Base-by-base conservation (phyloP, 1,284 basidiomycete species). In the Sporisorium sorghi region DNA sequence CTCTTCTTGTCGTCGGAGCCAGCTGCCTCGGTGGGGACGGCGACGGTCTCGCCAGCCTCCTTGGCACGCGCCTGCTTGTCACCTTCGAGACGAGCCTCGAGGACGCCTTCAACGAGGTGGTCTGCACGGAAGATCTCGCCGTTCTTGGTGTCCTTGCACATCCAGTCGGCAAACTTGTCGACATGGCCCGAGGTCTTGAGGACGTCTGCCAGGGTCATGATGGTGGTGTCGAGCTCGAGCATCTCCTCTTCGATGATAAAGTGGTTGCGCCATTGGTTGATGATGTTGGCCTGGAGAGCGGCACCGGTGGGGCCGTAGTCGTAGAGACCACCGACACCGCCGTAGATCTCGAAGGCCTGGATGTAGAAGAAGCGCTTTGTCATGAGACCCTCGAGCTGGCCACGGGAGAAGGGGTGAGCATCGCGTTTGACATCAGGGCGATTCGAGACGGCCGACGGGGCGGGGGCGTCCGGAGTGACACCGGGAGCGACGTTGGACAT, bases 211-310 rank as follows among this genome's bases (percentile, higher is more conserved):
- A 95, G 91, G 0, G 96, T 99, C 91, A 99, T 96, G 86, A 97
- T 91, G 42, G 97, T 98, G 28, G 95, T 98, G 85, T 99, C 96
- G 75, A 99, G 90, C 86, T 99, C 96, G 79, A 97, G 91, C 97
- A 99, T 99, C 87, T 94, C 91, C 85, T 99, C 96, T 83, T 98
- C 93, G 82, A 99, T 89, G 87, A 99, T 97, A 85, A 98, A 99
- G 87, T 99, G 97, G 85, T 92, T 93, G 67, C 97, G 89, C 97
- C 97, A 99, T 88, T 93, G 92, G 8, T 92, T 88, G 83, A 98
- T 91, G 86, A 99, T 94, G 88, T 99, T 99, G 77, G 95, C 93
- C 84, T 98, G 96, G 32, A 99, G 88, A 3, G 94, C 90, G 1
- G 95, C 96, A 73, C 97, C 96, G 5, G 95, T 93, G 48, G 94